phyloP scores from a whole-genome alignment of 169 alveolate genomes.

The Plasmodium vinckei region DNA sequence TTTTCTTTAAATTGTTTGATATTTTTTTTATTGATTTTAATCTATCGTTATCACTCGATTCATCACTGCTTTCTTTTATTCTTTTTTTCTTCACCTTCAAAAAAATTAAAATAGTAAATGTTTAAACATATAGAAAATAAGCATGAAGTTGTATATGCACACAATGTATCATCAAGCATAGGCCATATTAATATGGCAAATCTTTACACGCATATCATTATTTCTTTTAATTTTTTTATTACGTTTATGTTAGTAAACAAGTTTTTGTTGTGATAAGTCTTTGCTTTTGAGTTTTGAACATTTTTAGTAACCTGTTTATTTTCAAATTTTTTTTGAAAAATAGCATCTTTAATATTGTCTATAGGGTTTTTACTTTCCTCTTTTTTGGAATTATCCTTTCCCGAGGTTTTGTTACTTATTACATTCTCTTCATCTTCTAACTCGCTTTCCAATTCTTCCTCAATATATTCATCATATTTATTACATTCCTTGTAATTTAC shows the following conservation, averaged over 20 bases:
- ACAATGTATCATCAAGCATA: neutral
- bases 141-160: neutral
- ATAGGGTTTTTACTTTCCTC: neutral
- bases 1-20: conserved; percentile 38
- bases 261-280: conserved; percentile 3
- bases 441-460: conserved; percentile 22
- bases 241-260: conserved; percentile 44
- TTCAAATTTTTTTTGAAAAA: conserved; percentile 13
- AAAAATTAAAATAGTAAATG: neutral
- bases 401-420: neutral
- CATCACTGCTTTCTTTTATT: conserved; percentile 62
- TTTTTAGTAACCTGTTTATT: neutral
- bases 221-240: neutral
- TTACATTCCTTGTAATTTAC: conserved; percentile 57
- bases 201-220: neutral
- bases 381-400: neutral
- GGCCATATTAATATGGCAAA: neutral
- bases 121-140: neutral
- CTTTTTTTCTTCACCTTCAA: conserved; percentile 53
- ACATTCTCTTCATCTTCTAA: conserved; percentile 49
- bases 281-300: neutral
- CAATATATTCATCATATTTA: conserved; percentile 52
- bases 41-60: conserved; percentile 31
- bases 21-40: conserved; percentile 12
- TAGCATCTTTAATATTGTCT: conserved; percentile 37